Percentiles rank a stretch among this genome's conserved stretches.
Conservation (phyloP, 768 basidiomycete genomes). For the Sarcomyxa edulis region DNA sequence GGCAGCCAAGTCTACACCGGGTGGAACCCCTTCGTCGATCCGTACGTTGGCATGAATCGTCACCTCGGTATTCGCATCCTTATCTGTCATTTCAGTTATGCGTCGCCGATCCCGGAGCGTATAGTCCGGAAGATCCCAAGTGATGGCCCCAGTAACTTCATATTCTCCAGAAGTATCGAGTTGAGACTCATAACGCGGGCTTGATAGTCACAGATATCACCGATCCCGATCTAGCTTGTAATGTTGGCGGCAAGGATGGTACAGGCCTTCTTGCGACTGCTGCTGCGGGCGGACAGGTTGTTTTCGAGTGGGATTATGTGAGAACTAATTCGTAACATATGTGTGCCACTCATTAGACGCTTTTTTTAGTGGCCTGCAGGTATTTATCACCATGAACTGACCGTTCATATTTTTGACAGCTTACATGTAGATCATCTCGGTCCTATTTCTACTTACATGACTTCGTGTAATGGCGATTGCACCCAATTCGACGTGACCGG, state of each 20-base stretch:
- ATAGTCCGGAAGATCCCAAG: constrained; percentile 28
- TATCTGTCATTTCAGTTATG: constrained; percentile 17
- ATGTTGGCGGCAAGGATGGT: constrained; percentile 32
- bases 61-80: constrained; percentile 3
- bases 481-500: constrained; percentile 28
- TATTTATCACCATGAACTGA: constrained; percentile 7
- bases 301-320: constrained; percentile 40
- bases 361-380: constrained; percentile 32
- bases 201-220: constrained; percentile 13
- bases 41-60: constrained; percentile 19
- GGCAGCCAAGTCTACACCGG: constrained; percentile 26
- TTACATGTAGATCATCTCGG: constrained; percentile 37
- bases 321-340: constrained; percentile 11
- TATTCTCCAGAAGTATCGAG: background rate
- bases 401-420: background rate
- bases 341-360: background rate
- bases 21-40: constrained; percentile 34
- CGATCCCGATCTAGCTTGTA: constrained; percentile 37
- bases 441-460: constrained; percentile 48
- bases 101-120: constrained; percentile 17
- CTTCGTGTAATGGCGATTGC: constrained; percentile 42
- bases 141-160: constrained; percentile 26
- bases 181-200: background rate
- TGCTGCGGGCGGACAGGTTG: constrained; percentile 33
- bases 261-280: constrained; percentile 30